Conservation (phyloP, 495 filamentous ascomycete species). For the Cercophora newfieldiana region DNA sequence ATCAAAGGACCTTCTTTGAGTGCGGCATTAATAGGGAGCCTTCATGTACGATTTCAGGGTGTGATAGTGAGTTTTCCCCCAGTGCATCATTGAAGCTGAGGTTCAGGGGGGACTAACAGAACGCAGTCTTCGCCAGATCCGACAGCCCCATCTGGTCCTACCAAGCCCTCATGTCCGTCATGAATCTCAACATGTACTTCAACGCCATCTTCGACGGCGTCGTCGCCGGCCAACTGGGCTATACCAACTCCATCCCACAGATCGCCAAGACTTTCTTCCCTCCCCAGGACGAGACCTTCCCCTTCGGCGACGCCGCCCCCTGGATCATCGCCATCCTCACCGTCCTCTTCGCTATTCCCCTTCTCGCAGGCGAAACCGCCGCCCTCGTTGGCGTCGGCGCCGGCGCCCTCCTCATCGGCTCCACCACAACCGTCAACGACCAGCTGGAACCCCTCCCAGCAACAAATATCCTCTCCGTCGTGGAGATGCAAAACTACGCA, state of each 20-base stretch:
- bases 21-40: slow-evolving; percentile 4
- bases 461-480: slow-evolving; percentile 3
- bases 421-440: background rate
- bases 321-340: slow-evolving; percentile 3
- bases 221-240: background rate
- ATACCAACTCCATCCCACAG: background rate
- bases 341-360: background rate
- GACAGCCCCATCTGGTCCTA: background rate
- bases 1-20: slow-evolving; percentile 6
- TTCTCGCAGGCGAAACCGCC: background rate
- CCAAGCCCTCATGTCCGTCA: background rate
- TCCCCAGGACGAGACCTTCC: background rate
- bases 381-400: background rate
- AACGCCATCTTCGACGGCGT: background rate
- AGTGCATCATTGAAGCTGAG: background rate
- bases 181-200: slow-evolving; percentile 4
- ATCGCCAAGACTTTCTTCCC: slow-evolving; percentile 1
- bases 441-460: background rate
- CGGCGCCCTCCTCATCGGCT: background rate
- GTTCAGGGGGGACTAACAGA: background rate
- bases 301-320: background rate
- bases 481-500: slow-evolving; percentile 8
- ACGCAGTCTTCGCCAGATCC: background rate
- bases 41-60: slow-evolving; percentile 6
- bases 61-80: background rate